These are phyloP conservation scores for Coemansia sp. DNA, from an alignment of 192 early-diverging fungal species.

Conservation along the genomic window DNA sequence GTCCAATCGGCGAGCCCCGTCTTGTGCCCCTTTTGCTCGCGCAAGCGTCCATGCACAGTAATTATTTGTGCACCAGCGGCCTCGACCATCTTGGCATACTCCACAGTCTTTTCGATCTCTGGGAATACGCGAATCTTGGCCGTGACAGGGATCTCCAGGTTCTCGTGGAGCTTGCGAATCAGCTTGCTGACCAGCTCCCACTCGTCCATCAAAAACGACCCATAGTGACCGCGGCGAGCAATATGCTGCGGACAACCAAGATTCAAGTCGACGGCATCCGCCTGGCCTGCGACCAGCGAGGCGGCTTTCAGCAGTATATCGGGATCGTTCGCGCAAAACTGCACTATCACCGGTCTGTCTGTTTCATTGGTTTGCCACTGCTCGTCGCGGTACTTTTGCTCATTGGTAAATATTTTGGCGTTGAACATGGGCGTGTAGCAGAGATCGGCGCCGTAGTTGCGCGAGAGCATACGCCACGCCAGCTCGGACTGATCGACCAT, in stretches of 20 bases:
- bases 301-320: constrained; percentile 81
- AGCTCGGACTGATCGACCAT: constrained; percentile 98
- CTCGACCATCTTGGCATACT: constrained; percentile 96
- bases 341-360: constrained; percentile 84
- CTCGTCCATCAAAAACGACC: constrained; percentile 92
- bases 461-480: constrained; percentile 90
- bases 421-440: constrained; percentile 99
- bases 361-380: constrained; percentile 67
- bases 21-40: constrained; percentile 97
- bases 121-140: constrained; percentile 95
- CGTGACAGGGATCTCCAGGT: constrained; percentile 87
- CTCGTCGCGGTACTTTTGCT: constrained; percentile 69
- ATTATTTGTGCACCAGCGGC: constrained; percentile 88
- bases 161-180: constrained; percentile 75
- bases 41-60: constrained; percentile 90
- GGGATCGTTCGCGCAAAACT: constrained; percentile 99
- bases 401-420: constrained; percentile 79
- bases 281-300: constrained; percentile 73
- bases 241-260: constrained; percentile 97
- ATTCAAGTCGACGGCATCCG: constrained; percentile 95
- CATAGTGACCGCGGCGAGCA: constrained; percentile 88
- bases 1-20: constrained; percentile 97
- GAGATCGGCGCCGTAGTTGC: constrained; percentile 81
- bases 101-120: constrained; percentile 86
- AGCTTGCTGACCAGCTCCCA: constrained; percentile 70